Evolutionary conservation across 139 green algal genomes (phyloP).

Genomic region (Tetratostichococcus sp.): DNA sequence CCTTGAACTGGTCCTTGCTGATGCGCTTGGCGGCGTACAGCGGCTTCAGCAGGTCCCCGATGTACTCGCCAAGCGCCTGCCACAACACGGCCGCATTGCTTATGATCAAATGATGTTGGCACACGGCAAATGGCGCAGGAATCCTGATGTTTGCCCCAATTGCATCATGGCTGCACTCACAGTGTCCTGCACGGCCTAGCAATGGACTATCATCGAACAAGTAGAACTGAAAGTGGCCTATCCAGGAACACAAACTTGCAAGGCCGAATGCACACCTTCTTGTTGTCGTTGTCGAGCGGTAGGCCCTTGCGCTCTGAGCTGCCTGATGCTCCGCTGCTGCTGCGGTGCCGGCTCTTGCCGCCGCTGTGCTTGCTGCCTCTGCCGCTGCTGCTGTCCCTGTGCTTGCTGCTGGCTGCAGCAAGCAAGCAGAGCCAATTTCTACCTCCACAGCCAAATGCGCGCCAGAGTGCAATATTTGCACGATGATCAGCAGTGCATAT

Average conservation of each 20-base stretch:
- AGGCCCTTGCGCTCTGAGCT: not conserved
- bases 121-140: no score
- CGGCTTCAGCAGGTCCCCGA: conserved; percentile 23
- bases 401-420: conserved; percentile 5
- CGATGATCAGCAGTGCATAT: no score
- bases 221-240: no score
- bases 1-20: conserved; percentile 51
- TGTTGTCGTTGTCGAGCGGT: not conserved
- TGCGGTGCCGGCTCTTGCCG: not conserved
- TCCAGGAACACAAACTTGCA: no score
- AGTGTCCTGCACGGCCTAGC: no score
- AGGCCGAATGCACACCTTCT: no score
- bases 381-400: not conserved
- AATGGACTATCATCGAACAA: no score
- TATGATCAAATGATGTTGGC: not conserved
- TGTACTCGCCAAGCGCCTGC: not conserved
- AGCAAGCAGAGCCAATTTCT: not conserved
- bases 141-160: no score
- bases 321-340: conserved; percentile 8
- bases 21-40: conserved; percentile 31
- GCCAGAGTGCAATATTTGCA: no score
- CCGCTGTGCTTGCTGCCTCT: conserved; percentile 1
- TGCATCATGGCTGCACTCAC: no score
- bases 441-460: no score
- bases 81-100: not conserved